phyloP scores from a whole-genome alignment of 495 filamentous ascomycete genomes.

The Talaromyces stipitatus region DNA sequence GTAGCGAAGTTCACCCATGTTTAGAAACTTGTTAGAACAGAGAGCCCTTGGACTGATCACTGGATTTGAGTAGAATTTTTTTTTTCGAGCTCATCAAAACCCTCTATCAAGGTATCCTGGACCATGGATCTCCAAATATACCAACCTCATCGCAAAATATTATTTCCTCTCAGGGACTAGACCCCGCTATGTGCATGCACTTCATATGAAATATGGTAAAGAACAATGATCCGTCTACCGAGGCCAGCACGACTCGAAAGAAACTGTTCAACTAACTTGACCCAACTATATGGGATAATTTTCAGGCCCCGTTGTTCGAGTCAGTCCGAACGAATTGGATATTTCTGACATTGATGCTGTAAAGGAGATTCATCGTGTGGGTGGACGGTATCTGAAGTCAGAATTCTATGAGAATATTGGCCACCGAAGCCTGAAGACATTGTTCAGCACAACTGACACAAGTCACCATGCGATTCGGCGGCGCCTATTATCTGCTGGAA shows the following conservation, averaged over 20 bases:
- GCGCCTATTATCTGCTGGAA: slow-evolving; percentile 25
- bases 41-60: too few relatives aligned
- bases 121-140: slow-evolving; percentile 27
- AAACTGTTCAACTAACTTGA: too few relatives aligned
- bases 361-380: slow-evolving; percentile 32
- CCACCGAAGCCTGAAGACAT: slow-evolving; percentile 7
- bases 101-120: slow-evolving; percentile 15
- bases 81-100: too few relatives aligned
- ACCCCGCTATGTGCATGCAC: slow-evolving; percentile 29
- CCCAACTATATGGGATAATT: too few relatives aligned
- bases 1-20: too few relatives aligned
- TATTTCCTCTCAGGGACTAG: slow-evolving; percentile 21
- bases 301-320: slow-evolving; percentile 36
- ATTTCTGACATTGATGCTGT: slow-evolving; percentile 26
- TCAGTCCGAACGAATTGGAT: slow-evolving; percentile 27
- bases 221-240: neutral
- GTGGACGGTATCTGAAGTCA: slow-evolving; percentile 20
- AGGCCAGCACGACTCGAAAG: too few relatives aligned
- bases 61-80: too few relatives aligned
- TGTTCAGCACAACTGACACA: slow-evolving; percentile 27
- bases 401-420: slow-evolving; percentile 15
- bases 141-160: slow-evolving; percentile 20
- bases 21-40: too few relatives aligned
- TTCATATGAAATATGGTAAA: slow-evolving; percentile 38
- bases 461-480: slow-evolving; percentile 22